These are phyloP conservation scores for apple (Malus domestica) DNA, from an alignment of 306 rosid genomes.

Conservation along the genomic window DNA sequence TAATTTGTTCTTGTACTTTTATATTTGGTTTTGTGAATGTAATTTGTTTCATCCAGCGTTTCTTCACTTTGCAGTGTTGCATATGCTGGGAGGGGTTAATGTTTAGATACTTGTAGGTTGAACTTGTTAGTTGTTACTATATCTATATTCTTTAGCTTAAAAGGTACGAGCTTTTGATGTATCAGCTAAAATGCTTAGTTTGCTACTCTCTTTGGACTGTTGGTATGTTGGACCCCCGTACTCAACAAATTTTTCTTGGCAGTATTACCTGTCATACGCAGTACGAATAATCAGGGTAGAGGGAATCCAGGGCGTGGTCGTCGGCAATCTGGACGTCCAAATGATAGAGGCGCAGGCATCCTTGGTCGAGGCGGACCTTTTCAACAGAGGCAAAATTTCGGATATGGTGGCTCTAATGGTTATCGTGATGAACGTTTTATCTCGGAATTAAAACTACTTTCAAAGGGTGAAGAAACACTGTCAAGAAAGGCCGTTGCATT, in stretches of 20 bases:
- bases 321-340: conserved; percentile 35
- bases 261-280: conserved; percentile 43
- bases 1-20: background rate
- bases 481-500: conserved; percentile 45
- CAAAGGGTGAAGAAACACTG: conserved; percentile 69
- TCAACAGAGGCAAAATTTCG: conserved; percentile 71
- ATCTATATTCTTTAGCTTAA: background rate
- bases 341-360: conserved; percentile 88
- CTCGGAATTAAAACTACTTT: conserved; percentile 75
- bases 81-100: background rate
- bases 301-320: conserved; percentile 48
- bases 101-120: background rate
- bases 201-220: background rate
- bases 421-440: conserved; percentile 78
- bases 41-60: background rate
- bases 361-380: conserved; percentile 92
- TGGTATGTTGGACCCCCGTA: background rate
- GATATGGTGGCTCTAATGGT: conserved; percentile 63
- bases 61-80: background rate
- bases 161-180: background rate
- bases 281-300: conserved; percentile 27
- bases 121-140: background rate
- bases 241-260: conserved; percentile 7
- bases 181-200: background rate
- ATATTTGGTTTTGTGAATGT: background rate